These are phyloP conservation scores for Cladorrhinum sp. DNA, from an alignment of 2,329 filamentous ascomycete genomes.

Conservation along the genomic window DNA sequence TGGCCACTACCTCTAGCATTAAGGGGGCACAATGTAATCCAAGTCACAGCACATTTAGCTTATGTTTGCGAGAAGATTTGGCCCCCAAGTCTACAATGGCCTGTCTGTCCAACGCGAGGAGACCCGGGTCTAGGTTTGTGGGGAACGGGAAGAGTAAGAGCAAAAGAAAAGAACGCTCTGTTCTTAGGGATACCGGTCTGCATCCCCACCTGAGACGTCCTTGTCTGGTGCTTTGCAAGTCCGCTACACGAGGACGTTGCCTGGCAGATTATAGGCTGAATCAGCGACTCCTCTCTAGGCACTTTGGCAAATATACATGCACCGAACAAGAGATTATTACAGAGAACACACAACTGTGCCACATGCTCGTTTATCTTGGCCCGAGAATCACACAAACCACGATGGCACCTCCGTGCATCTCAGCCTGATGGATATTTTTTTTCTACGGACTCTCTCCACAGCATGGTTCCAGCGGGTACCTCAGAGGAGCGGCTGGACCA, in stretches of 20 bases:
- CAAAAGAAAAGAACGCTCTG: not conserved
- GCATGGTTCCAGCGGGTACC: conserved; percentile 13
- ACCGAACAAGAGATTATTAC: conserved; percentile 3
- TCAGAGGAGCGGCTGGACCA: conserved; percentile 1
- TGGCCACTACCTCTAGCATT: not conserved
- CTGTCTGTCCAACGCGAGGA: not conserved
- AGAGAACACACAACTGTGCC: not conserved
- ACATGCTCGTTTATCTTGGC: not conserved
- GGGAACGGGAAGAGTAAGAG: conserved; percentile 19
- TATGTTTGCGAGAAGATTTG: not conserved
- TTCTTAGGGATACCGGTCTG: conserved; percentile 3
- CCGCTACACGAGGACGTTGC: conserved; percentile 5
- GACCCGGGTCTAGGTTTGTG: conserved; percentile 18
- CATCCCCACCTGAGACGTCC: not conserved
- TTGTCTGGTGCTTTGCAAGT: not conserved
- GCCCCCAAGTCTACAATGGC: not conserved
- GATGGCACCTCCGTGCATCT: conserved; percentile 2
- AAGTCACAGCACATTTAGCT: not conserved
- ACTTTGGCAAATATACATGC: conserved; percentile 19
- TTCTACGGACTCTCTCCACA: conserved; percentile 27
- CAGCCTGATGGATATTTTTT: conserved; percentile 6
- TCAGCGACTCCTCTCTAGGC: conserved; percentile 2
- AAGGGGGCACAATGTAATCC: not conserved
- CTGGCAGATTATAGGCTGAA: conserved; percentile 21
- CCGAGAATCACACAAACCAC: conserved; percentile 6